Conservation (phyloP, 495 filamentous ascomycete species). For the Penicillium antarcticum region DNA sequence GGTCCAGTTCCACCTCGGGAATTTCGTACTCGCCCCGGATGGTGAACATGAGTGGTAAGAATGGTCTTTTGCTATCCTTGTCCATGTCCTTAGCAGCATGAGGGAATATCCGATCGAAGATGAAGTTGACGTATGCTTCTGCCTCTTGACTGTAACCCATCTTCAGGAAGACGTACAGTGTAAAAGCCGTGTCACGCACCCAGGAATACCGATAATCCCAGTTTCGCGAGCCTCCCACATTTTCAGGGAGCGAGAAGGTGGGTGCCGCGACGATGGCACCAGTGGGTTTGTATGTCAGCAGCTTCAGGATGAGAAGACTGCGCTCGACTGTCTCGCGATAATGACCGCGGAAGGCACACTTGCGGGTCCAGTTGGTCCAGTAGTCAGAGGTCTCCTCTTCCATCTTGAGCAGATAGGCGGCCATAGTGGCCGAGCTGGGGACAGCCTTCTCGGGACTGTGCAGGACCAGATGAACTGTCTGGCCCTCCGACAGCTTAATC, state of each 20-base stretch:
- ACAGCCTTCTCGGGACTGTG: conserved; percentile 42
- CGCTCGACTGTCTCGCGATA: conserved; percentile 66
- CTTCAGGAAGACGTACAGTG: conserved; percentile 70
- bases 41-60: conserved; percentile 76
- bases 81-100: conserved; percentile 32
- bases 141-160: conserved; percentile 72
- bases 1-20: conserved; percentile 60
- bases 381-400: conserved; percentile 63
- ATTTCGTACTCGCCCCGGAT: conserved; percentile 70
- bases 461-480: conserved; percentile 64
- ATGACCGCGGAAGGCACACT: conserved; percentile 64
- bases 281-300: conserved; percentile 65
- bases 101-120: conserved; percentile 60
- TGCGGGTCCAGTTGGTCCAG: conserved; percentile 70
- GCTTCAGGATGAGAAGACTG: conserved; percentile 67
- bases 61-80: conserved; percentile 37
- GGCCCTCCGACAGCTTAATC: conserved; percentile 58
- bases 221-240: conserved; percentile 68
- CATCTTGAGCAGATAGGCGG: conserved; percentile 49
- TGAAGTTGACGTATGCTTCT: conserved; percentile 71
- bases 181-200: conserved; percentile 73
- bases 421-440: conserved; percentile 49
- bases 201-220: conserved; percentile 77
- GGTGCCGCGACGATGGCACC: conserved; percentile 55
- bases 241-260: conserved; percentile 68